Base-by-base conservation (phyloP, 495 filamentous ascomycete genomes). In the Penicillium cataractarum region DNA sequence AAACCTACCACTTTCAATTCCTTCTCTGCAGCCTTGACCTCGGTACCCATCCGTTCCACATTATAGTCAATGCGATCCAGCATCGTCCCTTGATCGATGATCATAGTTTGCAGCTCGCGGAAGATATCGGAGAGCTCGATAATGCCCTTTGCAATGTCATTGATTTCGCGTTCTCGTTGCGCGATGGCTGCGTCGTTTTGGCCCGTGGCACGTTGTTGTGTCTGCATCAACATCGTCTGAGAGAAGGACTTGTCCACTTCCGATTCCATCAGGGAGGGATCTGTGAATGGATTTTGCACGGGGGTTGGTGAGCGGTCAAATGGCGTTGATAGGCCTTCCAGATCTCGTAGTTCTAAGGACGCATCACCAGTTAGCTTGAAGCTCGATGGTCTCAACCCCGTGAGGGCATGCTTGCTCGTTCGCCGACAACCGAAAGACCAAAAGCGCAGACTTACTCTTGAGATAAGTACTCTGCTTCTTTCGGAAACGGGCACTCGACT, bases 11-110 rank as follows among this genome's bases (percentile, higher is more conserved):
- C 87, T 63, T 84, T 91, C 57, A 99, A 83, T 76, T 99, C 95
- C 74, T 93, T 94, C 61, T 95, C 92, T 9, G 95, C 95, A 21
- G 83, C 87, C 72, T 97, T 96, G 32, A 98, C 92, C 68, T 97
- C 90, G 26, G 84, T 86, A 13, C 84, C 87, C 92, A 97, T 97
- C 60, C 85, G 82, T 78, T 99, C 95, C 37, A 99, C 90, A 72
- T 99, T 99, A 78, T 97, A 99, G 72, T 99, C 95, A 69, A 99
- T 97, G 37, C 95, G 85, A 77, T 99, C 95, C 24, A 99, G 85
- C 90, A 99, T 92, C 29, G 92, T 97, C 13, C 95, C 95, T 76
- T 99, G 95, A 74, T 99, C 95, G 61, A 99, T 99, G 58, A 99
- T 89, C 93, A 99, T 97, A 22, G 82, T 86, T 71, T 99, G 96